These are phyloP conservation scores for Mentha longifolia DNA, from an alignment of 257 asterid genomes.

Conservation along the genomic window DNA sequence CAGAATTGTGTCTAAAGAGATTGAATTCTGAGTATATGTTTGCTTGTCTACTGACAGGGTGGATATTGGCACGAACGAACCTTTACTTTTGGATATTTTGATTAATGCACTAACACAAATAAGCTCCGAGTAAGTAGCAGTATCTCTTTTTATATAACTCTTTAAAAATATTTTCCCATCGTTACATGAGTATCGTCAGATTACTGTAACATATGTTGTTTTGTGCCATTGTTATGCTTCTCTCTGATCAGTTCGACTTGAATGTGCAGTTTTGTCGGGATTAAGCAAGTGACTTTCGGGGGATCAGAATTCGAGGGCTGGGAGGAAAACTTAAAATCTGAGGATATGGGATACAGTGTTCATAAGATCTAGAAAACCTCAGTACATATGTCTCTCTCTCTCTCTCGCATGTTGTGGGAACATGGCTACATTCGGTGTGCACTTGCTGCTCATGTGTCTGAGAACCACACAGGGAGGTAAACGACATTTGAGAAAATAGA, in stretches of 20 bases:
- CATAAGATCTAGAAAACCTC: slow-evolving; percentile 72
- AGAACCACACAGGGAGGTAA: no score
- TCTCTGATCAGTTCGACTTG: slow-evolving; percentile 29
- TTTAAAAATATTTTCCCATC: not conserved
- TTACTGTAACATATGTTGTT: not conserved
- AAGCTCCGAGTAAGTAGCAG: slow-evolving; percentile 77
- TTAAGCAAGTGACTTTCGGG: slow-evolving; percentile 89
- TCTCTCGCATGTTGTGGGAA: no score
- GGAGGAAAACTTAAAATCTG: slow-evolving; percentile 79
- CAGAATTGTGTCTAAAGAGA: slow-evolving; percentile 22
- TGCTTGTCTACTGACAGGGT: slow-evolving; percentile 58
- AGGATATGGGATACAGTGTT: slow-evolving; percentile 69
- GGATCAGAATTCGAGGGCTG: slow-evolving; percentile 84
- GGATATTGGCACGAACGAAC: slow-evolving; percentile 86
- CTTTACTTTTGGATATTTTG: slow-evolving; percentile 78
- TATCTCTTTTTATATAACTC: not conserved
- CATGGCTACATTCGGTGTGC: no score
- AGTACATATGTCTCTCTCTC: no score
- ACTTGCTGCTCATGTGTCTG: no score
- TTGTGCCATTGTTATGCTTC: not conserved
- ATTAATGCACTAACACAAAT: slow-evolving; percentile 86
- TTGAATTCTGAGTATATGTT: slow-evolving; percentile 15
- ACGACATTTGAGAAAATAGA: no score
- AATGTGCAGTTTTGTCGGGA: slow-evolving; percentile 69
- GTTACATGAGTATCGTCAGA: not conserved